Conservation (phyloP, 176 grass and related monocot species). For the bread wheat (Triticum aestivum) region IWGSC_CS_RefSeq_v2.1 NC_057804.1:373097719-373098218, state of each 20-base stretch:
- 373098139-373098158: not conserved
- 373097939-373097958: not conserved
- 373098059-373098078: not conserved
- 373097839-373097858: too few relatives aligned
- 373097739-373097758: not conserved
- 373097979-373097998: conserved; percentile 25
- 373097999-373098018: not conserved
- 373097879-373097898: too few relatives aligned
- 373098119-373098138: not conserved
- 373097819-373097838: too few relatives aligned
- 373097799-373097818: not conserved
- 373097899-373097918: too few relatives aligned
- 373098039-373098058: not conserved
- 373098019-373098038: not conserved
- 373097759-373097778: not conserved
- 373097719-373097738: not conserved
- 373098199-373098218: not conserved
- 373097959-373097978: not conserved
- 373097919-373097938: too few relatives aligned
- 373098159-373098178: not conserved
- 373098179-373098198: not conserved
- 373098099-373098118: not conserved
- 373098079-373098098: not conserved
- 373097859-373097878: too few relatives aligned
- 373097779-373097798: not conserved